A percentile compares a stretch with the other conserved stretches of the same genome.
These are phyloP conservation scores for Emericellopsis terricola DNA, from an alignment of 495 filamentous ascomycete genomes.

Conservation along the genomic window DNA sequence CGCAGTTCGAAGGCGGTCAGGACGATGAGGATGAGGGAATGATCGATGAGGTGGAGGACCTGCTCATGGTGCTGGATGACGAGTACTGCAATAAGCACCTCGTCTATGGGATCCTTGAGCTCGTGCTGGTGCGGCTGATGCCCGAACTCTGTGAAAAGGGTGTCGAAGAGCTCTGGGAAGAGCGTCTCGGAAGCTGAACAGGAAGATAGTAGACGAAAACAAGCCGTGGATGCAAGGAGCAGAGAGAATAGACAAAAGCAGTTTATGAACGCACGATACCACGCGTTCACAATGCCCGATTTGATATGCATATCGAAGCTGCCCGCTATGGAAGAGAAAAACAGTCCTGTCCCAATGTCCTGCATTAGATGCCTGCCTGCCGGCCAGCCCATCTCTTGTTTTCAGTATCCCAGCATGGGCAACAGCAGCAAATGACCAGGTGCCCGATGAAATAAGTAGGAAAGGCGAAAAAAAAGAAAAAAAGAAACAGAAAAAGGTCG, in stretches of 20 bases:
- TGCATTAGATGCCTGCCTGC: no score
- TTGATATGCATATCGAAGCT: no score
- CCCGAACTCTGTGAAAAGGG: constrained; percentile 70
- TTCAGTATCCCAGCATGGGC: no score
- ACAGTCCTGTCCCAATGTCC: no score
- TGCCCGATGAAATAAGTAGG: background rate
- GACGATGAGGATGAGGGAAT: constrained; percentile 17
- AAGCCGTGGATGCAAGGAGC: no score
- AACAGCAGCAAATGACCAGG: no score
- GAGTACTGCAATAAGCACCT: constrained; percentile 84
- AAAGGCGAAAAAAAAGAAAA: constrained; percentile 5
- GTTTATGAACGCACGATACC: no score
- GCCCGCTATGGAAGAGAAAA: no score
- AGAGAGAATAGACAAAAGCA: no score
- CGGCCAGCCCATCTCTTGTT: no score
- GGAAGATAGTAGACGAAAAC: no score
- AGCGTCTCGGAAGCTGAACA: constrained; percentile 36
- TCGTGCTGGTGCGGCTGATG: constrained; percentile 56
- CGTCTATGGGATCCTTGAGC: constrained; percentile 58
- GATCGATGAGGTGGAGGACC: constrained; percentile 28
- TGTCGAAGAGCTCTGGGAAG: constrained; percentile 52
- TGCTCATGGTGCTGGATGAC: constrained; percentile 61
- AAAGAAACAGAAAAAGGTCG: constrained; percentile 3
- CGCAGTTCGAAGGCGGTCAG: constrained; percentile 1
- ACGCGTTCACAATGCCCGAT: no score